These are phyloP conservation scores for Syzygium malaccense DNA, from an alignment of 441 rosid genomes.

Conservation along the genomic window DNA sequence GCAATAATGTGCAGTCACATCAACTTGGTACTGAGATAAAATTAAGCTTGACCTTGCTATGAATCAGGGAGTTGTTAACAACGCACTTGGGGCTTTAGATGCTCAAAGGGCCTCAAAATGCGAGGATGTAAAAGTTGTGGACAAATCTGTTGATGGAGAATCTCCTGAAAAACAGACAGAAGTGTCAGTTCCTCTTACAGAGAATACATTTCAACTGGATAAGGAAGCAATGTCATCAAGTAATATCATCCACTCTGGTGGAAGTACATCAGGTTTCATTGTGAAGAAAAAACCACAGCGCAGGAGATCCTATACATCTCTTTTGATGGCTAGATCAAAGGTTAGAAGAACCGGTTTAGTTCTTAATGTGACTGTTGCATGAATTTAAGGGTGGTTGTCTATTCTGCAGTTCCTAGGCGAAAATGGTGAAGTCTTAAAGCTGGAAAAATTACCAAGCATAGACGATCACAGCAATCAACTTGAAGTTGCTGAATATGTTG, in stretches of 20 bases:
- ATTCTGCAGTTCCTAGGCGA: conserved; percentile 47
- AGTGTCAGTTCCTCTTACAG: conserved; percentile 16
- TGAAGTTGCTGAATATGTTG: conserved; percentile 95
- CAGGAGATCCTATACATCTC: conserved; percentile 81
- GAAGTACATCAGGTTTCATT: conserved; percentile 20
- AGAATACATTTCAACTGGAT: conserved; percentile 24
- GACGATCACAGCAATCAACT: conserved; percentile 72
- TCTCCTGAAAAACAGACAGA: conserved; percentile 26
- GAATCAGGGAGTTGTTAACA: conserved; percentile 45
- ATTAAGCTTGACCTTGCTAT: neutral
- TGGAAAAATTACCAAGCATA: conserved; percentile 53
- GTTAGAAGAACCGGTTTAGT: conserved; percentile 15
- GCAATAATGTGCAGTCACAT: neutral
- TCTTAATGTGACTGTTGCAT: neutral
- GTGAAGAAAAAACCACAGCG: conserved; percentile 50
- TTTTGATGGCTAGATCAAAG: conserved; percentile 67
- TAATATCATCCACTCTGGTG: conserved; percentile 16
- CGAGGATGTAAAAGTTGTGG: conserved; percentile 17
- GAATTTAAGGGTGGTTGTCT: neutral
- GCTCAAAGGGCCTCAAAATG: conserved; percentile 31
- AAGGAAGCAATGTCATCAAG: conserved; percentile 20
- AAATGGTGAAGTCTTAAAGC: conserved; percentile 29
- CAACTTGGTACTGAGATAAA: neutral
- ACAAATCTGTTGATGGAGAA: conserved; percentile 19
- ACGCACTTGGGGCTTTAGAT: conserved; percentile 26